Base-by-base conservation (phyloP, 352 stramenopile species). In the Stramenopiles sp. region DNA sequence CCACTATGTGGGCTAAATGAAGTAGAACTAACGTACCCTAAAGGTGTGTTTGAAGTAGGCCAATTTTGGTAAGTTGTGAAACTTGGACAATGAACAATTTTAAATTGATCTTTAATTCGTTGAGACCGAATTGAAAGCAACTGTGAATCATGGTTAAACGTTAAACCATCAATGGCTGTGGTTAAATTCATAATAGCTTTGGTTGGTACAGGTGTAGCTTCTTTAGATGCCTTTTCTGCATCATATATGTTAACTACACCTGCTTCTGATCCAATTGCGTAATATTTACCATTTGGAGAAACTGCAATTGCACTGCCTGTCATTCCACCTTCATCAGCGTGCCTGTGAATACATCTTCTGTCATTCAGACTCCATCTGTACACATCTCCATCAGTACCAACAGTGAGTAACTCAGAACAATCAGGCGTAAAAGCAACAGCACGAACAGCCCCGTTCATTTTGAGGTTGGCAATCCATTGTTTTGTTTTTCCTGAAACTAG, bases 121-220 rank as follows among this genome's bases (percentile, higher is more conserved):
- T 64, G 61, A 23, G 68, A 86, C 7, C 64, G 67, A 55, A 92
- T 75, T 1, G 74, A 72, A n/a, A 91, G 51, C 47, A 91, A 87
- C 53, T 90, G 65, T 24, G 68, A 66, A 52, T 79, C 72, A 23
- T 40, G 21, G 38, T 51, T 55, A 36, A 51, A 55, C 7, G n/a
- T 26, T 1, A 54, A 12, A 26, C 35, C 19, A 26, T 52, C 41
- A 2, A 52, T 24, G 17, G 7, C 60, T 17, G 77, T 94, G 10
- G 73, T 86, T 17, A 96, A 55, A 47, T 91, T 81, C 75, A 94
- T 90, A 12, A 95, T 58, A n/a, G 71, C 70, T 51, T 92, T 91
- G 28, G 67, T 53, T 48, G 47, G 17, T 6, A 26, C 18, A 4
- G 18, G 19, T 19, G 8, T 21, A 23, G 35, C 35, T 8, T 15